phyloP scores from a whole-genome alignment of 2,329 filamentous ascomycete species.

The Chaetomium sp. region DNA sequence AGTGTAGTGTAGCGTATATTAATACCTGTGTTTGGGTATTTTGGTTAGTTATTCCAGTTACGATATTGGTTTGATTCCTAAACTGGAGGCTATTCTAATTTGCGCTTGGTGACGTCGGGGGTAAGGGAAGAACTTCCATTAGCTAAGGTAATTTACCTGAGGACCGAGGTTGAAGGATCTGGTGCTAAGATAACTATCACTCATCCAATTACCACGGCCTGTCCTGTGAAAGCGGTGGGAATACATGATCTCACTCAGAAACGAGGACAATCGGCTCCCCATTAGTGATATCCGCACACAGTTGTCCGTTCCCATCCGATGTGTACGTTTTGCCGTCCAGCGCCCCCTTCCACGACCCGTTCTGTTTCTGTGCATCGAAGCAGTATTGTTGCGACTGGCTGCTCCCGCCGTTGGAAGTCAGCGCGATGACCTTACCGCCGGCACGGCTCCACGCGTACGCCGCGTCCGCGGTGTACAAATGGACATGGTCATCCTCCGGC shows the following conservation, averaged over 20 bases:
- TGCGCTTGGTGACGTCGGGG: too few relatives aligned
- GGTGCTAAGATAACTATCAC: too few relatives aligned
- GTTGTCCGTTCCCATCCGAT: not conserved
- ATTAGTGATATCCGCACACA: not conserved
- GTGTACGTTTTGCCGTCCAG: not conserved
- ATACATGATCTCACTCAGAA: not conserved
- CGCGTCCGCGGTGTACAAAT: not conserved
- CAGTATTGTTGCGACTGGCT: not conserved
- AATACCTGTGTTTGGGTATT: too few relatives aligned
- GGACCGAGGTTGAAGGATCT: too few relatives aligned
- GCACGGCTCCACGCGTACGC: not conserved
- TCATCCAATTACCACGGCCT: too few relatives aligned
- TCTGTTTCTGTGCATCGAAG: not conserved
- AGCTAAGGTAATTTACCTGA: too few relatives aligned
- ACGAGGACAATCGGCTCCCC: not conserved
- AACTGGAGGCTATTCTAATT: too few relatives aligned
- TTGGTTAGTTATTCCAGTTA: too few relatives aligned
- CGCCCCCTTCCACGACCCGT: not conserved
- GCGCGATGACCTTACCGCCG: not conserved
- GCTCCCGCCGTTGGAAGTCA: not conserved
- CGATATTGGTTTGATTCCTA: too few relatives aligned
- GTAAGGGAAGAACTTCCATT: too few relatives aligned
- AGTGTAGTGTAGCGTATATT: too few relatives aligned
- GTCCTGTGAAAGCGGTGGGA: too few relatives aligned
- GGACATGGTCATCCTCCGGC: not conserved